Evolutionary conservation across 2,329 filamentous ascomycete genomes (phyloP).

Genomic region (Verticillium nonalfalfae): DNA sequence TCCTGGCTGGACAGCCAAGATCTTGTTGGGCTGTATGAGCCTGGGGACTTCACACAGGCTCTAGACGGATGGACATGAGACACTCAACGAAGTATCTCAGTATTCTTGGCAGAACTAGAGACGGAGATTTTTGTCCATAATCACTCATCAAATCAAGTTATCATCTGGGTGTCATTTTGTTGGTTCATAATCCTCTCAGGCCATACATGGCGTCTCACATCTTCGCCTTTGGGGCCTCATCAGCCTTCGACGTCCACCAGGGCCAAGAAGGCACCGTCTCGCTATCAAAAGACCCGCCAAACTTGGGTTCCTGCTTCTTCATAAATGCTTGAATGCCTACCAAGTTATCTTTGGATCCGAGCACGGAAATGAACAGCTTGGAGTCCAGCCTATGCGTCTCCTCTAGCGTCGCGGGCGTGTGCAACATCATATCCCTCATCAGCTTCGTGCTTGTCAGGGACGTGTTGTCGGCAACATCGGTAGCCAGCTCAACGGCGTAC

Average conservation of each 20-base stretch:
- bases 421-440: slow-evolving; percentile 9
- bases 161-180: too few relatives aligned
- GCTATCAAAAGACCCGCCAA: background rate
- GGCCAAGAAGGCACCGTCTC: slow-evolving; percentile 1
- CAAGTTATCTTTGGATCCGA: background rate
- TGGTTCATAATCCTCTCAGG: too few relatives aligned
- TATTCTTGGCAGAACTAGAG: too few relatives aligned
- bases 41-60: too few relatives aligned
- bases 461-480: slow-evolving; percentile 3
- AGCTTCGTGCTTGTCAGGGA: slow-evolving; percentile 8
- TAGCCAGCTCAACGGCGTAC: background rate
- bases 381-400: slow-evolving; percentile 4
- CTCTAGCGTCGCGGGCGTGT: slow-evolving; percentile 3
- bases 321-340: background rate
- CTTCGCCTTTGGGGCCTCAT: too few relatives aligned
- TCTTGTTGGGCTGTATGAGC: too few relatives aligned
- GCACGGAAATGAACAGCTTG: background rate
- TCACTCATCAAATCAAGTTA: too few relatives aligned
- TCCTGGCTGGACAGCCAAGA: too few relatives aligned
- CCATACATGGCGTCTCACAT: too few relatives aligned
- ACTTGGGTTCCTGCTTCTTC: background rate
- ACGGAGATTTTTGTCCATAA: too few relatives aligned
- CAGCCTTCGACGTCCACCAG: background rate
- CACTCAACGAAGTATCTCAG: too few relatives aligned
- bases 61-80: too few relatives aligned